These are phyloP conservation scores for Silene latifolia DNA, from an alignment of 148 eudicot genomes.

Conservation along the genomic window DNA sequence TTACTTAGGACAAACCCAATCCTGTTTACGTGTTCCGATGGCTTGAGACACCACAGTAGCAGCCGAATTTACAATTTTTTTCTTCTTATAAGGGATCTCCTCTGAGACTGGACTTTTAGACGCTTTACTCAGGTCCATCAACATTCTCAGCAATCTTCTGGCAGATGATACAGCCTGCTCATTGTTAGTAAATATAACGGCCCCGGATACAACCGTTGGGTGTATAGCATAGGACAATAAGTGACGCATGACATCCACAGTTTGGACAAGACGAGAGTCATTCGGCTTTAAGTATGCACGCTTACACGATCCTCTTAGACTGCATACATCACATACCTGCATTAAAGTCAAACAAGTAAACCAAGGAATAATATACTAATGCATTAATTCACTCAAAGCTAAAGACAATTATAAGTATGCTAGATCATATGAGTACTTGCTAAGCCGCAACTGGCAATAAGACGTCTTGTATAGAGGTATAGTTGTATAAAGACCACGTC, in stretches of 20 bases:
- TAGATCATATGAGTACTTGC: not conserved
- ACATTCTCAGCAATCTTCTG: slow-evolving; percentile 62
- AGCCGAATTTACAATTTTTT: slow-evolving; percentile 9
- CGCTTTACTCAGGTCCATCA: slow-evolving; percentile 52
- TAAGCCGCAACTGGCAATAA: slow-evolving; percentile 1
- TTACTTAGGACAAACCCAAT: slow-evolving; percentile 66
- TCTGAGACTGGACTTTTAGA: slow-evolving; percentile 34
- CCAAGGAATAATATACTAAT: not conserved
- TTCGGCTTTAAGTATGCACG: slow-evolving; percentile 61
- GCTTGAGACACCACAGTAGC: slow-evolving; percentile 24
- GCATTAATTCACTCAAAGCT: not conserved
- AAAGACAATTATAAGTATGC: not conserved
- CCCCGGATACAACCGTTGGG: slow-evolving; percentile 46
- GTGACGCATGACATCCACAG: slow-evolving; percentile 84
- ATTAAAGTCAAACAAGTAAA: slow-evolving; percentile 8
- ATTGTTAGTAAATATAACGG: slow-evolving; percentile 36
- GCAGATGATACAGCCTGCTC: slow-evolving; percentile 53
- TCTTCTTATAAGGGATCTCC: no score
- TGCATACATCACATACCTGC: slow-evolving; percentile 79
- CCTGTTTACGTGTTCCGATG: slow-evolving; percentile 45
- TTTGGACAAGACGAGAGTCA: slow-evolving; percentile 62
- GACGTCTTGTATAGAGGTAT: not conserved
- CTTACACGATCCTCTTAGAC: slow-evolving; percentile 77
- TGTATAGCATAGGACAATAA: slow-evolving; percentile 69
- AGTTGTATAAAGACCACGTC: not conserved